A percentile compares a stretch with the other conserved stretches of the same genome.
phyloP scores from a whole-genome alignment of 1,284 basidiomycete genomes.

The Irpex rosettiformis region DNA sequence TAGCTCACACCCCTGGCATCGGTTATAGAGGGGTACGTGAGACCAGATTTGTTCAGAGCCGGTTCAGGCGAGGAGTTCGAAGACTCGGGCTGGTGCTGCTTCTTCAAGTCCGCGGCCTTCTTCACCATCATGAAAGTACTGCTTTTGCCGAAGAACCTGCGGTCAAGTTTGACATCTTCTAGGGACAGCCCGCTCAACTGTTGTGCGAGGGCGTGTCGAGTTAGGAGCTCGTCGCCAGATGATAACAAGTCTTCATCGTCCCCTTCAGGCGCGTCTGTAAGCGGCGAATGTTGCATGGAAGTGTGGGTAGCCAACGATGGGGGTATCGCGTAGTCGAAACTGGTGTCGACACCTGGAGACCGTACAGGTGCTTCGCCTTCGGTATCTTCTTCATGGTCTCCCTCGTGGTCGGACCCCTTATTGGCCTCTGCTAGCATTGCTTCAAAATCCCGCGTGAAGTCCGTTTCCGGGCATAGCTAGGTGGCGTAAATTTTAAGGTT shows the following conservation, averaged over 20 bases:
- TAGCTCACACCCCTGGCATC: neutral
- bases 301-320: neutral
- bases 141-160: constrained; percentile 15
- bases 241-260: neutral
- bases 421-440: neutral
- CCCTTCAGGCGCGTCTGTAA: neutral
- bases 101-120: constrained; percentile 9
- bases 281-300: neutral
- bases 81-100: neutral
- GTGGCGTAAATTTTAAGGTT: neutral
- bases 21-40: neutral
- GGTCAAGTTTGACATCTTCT: neutral
- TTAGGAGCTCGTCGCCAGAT: neutral
- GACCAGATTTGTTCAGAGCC: neutral
- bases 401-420: neutral
- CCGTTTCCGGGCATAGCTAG: constrained; percentile 42
- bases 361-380: neutral
- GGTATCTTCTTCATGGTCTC: neutral
- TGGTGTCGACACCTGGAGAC: neutral
- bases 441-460: neutral
- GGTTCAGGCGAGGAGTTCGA: neutral
- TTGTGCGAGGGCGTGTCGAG: neutral
- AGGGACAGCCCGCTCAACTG: neutral
- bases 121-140: constrained; percentile 11
- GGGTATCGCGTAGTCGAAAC: neutral